These are phyloP conservation scores for Aleurites moluccanus DNA, from an alignment of 441 rosid species.

Conservation along the genomic window DNA sequence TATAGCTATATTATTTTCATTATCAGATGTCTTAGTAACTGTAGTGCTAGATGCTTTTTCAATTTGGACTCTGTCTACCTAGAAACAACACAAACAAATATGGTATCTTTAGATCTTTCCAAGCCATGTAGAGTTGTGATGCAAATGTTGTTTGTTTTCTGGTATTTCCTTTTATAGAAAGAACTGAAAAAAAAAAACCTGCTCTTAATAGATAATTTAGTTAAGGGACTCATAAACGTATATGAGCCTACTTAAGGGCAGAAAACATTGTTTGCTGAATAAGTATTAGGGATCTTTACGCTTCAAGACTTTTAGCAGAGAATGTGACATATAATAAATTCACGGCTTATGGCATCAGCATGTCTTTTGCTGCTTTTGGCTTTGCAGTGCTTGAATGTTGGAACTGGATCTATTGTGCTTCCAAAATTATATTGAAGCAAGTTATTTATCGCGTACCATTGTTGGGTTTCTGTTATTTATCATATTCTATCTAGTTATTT, in stretches of 20 bases:
- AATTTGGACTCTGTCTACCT: not conserved
- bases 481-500: not conserved
- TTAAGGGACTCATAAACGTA: not conserved
- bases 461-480: not conserved
- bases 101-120: not conserved
- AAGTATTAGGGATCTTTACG: not conserved
- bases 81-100: not conserved
- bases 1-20: not conserved
- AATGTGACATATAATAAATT: not conserved
- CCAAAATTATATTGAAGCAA: not conserved
- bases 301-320: not conserved
- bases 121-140: not conserved
- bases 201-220: not conserved
- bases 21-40: not conserved
- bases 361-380: not conserved
- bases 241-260: not conserved
- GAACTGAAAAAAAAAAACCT: not conserved
- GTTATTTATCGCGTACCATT: conserved; percentile 5
- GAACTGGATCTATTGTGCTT: not conserved
- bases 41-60: not conserved
- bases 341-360: not conserved
- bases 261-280: not conserved
- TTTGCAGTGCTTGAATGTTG: not conserved
- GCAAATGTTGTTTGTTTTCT: not conserved
- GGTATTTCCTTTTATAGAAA: not conserved